phyloP scores from a whole-genome alignment of 2,329 filamentous ascomycete genomes.

The Ceratocystis harringtonii region DNA sequence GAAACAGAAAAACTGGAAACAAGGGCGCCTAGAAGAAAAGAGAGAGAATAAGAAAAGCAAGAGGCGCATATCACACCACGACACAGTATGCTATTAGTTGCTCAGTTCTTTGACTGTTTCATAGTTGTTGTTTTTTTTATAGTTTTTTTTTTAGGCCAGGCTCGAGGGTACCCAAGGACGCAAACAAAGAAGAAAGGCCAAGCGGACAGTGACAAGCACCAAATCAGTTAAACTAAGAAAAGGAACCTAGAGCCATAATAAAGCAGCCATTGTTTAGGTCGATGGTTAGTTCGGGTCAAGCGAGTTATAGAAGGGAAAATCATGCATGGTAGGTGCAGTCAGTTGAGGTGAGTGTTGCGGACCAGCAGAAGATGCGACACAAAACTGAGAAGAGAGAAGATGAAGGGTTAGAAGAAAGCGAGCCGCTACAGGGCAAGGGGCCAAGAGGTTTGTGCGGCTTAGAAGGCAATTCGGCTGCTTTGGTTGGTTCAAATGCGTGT shows the following conservation, averaged over 20 bases:
- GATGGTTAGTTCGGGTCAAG: neutral
- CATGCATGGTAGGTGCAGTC: slow-evolving; percentile 2
- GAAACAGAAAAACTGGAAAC: neutral
- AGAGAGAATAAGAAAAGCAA: neutral
- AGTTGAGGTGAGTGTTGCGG: neutral
- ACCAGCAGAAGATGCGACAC: neutral
- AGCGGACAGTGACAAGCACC: neutral
- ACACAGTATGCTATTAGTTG: neutral
- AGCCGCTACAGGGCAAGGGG: neutral
- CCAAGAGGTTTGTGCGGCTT: neutral
- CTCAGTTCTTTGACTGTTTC: neutral
- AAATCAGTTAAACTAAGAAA: neutral
- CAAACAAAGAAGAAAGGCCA: neutral
- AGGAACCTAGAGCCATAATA: neutral
- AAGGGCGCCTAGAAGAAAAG: neutral
- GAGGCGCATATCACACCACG: neutral
- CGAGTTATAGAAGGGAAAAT: neutral
- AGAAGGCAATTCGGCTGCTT: neutral
- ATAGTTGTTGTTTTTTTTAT: neutral
- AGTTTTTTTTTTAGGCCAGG: neutral
- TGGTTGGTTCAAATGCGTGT: neutral
- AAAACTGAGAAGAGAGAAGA: neutral
- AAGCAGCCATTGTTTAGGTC: neutral
- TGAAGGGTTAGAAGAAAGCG: neutral
- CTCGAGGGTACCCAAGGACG: neutral